Conservation (phyloP, 805 yeast genomes). For the Zygotorulaspora florentina region DNA sequence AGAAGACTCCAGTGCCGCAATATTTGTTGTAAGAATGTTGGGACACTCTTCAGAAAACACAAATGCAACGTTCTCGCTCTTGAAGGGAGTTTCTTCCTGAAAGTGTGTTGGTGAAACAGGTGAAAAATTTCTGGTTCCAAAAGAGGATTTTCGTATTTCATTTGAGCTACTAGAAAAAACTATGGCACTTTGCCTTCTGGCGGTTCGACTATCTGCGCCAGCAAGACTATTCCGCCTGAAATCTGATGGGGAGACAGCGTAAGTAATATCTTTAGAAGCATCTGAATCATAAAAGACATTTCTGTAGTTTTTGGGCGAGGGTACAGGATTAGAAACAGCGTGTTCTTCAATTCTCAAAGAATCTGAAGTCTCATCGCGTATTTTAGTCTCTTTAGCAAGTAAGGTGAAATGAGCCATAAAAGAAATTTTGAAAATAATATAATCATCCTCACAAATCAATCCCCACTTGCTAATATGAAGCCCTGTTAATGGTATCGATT, state of each 20-base stretch:
- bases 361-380: neutral
- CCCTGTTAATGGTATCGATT: conserved; percentile 8
- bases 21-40: conserved; percentile 12
- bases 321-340: neutral
- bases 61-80: conserved; percentile 11
- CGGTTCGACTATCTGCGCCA: conserved; percentile 19
- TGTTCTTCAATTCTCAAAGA: neutral
- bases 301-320: neutral
- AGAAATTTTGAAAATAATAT: conserved; percentile 14
- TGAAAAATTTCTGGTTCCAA: conserved; percentile 6
- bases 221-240: conserved; percentile 25
- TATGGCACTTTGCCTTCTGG: conserved; percentile 22
- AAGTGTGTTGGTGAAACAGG: conserved; percentile 1
- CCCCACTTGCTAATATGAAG: conserved; percentile 4
- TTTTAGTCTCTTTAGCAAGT: neutral
- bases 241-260: conserved; percentile 24
- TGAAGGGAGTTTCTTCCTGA: conserved; percentile 1
- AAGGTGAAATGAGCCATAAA: conserved; percentile 8
- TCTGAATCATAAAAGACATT: conserved; percentile 11
- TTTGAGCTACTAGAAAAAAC: conserved; percentile 5
- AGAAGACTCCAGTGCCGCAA: conserved; percentile 13
- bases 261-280: conserved; percentile 7
- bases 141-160: conserved; percentile 17
- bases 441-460: conserved; percentile 9
- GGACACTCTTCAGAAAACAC: conserved; percentile 10